phyloP scores from a whole-genome alignment of 2,329 filamentous ascomycete genomes.

The Amphichorda felina region DNA sequence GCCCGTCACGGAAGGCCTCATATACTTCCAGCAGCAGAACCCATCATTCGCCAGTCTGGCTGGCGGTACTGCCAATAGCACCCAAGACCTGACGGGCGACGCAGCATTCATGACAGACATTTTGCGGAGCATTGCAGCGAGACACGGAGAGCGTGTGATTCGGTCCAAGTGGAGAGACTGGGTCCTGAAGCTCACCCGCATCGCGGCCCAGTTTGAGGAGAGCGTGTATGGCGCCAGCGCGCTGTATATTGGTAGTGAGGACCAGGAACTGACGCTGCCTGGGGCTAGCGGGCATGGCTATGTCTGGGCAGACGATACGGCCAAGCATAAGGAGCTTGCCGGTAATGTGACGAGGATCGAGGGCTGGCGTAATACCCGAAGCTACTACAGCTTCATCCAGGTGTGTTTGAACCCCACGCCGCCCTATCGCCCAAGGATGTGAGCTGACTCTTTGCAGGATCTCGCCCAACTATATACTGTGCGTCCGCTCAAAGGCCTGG shows the following conservation, averaged over 20 bases:
- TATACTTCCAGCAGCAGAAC: constrained; percentile 80
- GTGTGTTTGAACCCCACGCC: constrained; percentile 26
- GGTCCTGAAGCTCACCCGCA: constrained; percentile 86
- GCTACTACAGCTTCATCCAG: constrained; percentile 92
- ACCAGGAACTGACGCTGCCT: constrained; percentile 45
- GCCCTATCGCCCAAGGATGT: not conserved
- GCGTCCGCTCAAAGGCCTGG: constrained; percentile 64
- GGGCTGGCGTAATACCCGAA: constrained; percentile 90
- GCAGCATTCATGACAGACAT: constrained; percentile 81
- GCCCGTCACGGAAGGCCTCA: constrained; percentile 68
- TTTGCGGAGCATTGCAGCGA: constrained; percentile 67
- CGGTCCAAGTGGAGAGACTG: constrained; percentile 89
- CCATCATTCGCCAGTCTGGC: constrained; percentile 39
- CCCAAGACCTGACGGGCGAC: constrained; percentile 70
- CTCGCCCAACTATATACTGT: constrained; percentile 51
- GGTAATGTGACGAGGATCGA: constrained; percentile 90
- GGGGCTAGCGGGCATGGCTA: constrained; percentile 76
- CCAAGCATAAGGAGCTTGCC: constrained; percentile 75
- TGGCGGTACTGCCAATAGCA: constrained; percentile 25
- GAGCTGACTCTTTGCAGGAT: constrained; percentile 31
- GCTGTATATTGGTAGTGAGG: constrained; percentile 71
- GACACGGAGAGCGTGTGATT: constrained; percentile 82
- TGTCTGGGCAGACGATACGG: constrained; percentile 78
- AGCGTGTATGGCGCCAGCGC: constrained; percentile 88
- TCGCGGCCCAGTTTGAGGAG: constrained; percentile 91